Base-by-base conservation (phyloP, 2,329 filamentous ascomycete species). In the Lachnellula hyalina region DNA sequence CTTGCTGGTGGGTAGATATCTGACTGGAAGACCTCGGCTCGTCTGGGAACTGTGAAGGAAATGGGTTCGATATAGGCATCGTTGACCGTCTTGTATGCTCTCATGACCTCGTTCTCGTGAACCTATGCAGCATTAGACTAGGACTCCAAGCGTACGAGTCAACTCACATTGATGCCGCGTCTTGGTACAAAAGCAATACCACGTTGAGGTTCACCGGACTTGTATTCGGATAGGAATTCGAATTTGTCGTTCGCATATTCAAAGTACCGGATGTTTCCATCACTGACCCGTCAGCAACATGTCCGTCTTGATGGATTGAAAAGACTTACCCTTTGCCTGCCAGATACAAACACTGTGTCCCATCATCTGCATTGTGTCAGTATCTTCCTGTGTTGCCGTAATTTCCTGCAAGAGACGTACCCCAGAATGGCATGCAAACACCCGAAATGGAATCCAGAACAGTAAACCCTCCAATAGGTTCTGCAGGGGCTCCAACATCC, bases 381-480 rank as follows among this genome's bases (percentile, higher is more conserved):
- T 46, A 49, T 42, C 35, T 9, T 47, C 42, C 70, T 55, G 71
- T 62, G 45, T 45, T 32, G 4, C 42, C n/a, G 8, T 28, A 28
- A 28, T 28, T 28, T 28, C 25, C 5, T 17, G 23, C 4, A 49
- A 35, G 47, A 17, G 47, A 66, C 77, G 62, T 71, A 84, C 81
- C 94, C 94, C 94, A 99, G 82, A 99, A 97, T 34, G 94, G 94
- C 90, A 99, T 96, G 80, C 91, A 96, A 57, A 99, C 92, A 71
- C 94, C 94, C 46, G 93, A 96, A 67, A 96, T 96, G 47, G 90
- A 95, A 74, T 99, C 94, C 48, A 99, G 81, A 64, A 89, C 88
- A 66, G 83, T 86, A 75, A 96, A 96, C 15, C 91, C 92, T 49
- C 90, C 91, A 66, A 97, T 87, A 48, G 94, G 94, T 66, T 95